A percentile compares a stretch with the other conserved stretches of the same genome.
Conservation (phyloP, 257 asterid genomes). For the Ligustrum vulgare region DNA sequence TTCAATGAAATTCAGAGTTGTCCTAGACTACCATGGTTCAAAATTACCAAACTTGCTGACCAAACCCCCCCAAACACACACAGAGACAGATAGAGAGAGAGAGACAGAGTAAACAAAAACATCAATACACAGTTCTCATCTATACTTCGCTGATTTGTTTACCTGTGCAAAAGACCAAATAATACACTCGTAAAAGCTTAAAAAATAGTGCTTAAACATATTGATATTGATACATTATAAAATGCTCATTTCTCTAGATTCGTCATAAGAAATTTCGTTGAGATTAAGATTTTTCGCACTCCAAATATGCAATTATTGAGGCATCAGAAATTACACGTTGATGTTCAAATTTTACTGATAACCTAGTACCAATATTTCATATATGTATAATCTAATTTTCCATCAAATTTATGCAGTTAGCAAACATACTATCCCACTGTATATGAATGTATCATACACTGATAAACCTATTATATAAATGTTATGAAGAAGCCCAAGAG, state of each 20-base stretch:
- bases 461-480: background rate
- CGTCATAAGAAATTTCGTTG: background rate
- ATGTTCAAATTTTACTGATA: background rate
- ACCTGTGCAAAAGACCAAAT: background rate
- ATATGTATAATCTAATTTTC: background rate
- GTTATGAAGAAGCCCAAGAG: background rate
- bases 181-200: background rate
- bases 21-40: constrained; percentile 1
- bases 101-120: background rate
- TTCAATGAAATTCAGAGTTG: background rate
- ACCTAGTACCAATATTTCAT: background rate
- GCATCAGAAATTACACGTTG: background rate
- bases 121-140: background rate
- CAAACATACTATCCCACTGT: background rate
- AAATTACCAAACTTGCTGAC: background rate
- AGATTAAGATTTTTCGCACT: background rate
- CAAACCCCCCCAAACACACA: too few species aligned
- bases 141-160: background rate
- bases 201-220: background rate
- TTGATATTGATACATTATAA: background rate
- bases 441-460: background rate
- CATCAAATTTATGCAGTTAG: background rate
- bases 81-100: too few species aligned
- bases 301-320: background rate
- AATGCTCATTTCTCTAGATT: background rate